Percentiles rank a stretch among this genome's conserved stretches.
phyloP scores from a whole-genome alignment of 2,329 filamentous ascomycete species.

The Cryphonectria radicalis region DNA sequence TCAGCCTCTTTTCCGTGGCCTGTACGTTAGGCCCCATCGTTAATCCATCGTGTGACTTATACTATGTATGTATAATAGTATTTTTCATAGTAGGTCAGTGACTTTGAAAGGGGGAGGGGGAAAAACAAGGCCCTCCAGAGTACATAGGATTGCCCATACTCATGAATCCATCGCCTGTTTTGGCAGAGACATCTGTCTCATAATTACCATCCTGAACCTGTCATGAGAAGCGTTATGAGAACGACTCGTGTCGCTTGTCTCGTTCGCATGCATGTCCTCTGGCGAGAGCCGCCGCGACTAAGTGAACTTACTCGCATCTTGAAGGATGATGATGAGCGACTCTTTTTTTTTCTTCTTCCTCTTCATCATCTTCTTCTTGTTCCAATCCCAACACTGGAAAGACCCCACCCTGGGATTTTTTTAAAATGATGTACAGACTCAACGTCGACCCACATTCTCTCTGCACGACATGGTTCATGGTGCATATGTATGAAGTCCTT shows the following conservation, averaged over 20 bases:
- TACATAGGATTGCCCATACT: not conserved
- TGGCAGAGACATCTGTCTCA: conserved; percentile 6
- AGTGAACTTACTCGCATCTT: conserved; percentile 3
- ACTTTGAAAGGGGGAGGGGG: too few species aligned
- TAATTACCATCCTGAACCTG: not conserved
- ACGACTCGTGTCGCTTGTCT: conserved; percentile 11
- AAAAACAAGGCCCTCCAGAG: not conserved
- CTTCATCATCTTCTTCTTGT: too few species aligned
- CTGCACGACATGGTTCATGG: conserved; percentile 1
- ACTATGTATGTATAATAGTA: not conserved
- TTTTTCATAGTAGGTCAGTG: too few species aligned
- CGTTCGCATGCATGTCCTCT: not conserved
- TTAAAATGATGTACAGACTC: not conserved
- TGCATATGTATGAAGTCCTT: not conserved
- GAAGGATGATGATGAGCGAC: not conserved
- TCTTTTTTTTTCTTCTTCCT: too few species aligned
- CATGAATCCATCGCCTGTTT: not conserved
- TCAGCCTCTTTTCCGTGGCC: not conserved
- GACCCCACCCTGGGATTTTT: not conserved
- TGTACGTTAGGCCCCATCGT: not conserved
- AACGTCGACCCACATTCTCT: not conserved
- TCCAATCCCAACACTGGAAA: not conserved
- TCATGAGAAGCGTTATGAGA: not conserved
- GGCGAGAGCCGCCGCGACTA: not conserved
- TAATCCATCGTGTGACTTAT: not conserved